phyloP scores from a whole-genome alignment of 192 early-diverging fungal genomes.

The Linnemannia elongata region DNA sequence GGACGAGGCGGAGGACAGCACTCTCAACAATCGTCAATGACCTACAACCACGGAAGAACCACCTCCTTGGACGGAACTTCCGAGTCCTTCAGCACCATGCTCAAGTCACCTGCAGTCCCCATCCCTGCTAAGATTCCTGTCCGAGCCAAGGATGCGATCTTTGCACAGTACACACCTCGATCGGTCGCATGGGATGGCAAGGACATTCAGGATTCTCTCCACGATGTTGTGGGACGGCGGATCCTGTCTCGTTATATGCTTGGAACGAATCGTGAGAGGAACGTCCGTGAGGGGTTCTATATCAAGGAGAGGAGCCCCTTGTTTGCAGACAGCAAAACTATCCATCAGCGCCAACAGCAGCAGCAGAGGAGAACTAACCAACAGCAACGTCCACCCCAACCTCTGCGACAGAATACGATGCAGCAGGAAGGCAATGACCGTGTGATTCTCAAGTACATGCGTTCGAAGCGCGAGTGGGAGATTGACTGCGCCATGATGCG shows the following conservation, averaged over 20 bases:
- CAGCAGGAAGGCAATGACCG: constrained; percentile 46
- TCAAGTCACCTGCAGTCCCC: constrained; percentile 18
- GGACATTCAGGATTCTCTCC: constrained; percentile 33
- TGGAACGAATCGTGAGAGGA: constrained; percentile 30
- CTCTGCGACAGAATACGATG: constrained; percentile 34
- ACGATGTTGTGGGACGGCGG: constrained; percentile 27
- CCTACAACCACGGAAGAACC: background rate
- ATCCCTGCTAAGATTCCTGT: constrained; percentile 7
- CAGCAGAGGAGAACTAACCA: background rate
- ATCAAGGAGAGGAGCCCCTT: constrained; percentile 35
- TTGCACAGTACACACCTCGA: constrained; percentile 37
- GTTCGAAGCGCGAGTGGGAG: constrained; percentile 46
- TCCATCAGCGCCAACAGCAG: constrained; percentile 20
- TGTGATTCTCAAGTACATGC: constrained; percentile 50
- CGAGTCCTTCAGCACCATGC: constrained; percentile 20
- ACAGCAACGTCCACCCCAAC: background rate
- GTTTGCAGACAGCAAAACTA: constrained; percentile 9
- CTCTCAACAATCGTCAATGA: constrained; percentile 13
- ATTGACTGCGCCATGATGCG: constrained; percentile 46
- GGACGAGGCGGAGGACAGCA: background rate
- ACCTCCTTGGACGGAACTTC: background rate
- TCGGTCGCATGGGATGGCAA: constrained; percentile 28
- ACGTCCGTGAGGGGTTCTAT: constrained; percentile 43
- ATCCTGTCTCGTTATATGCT: constrained; percentile 34
- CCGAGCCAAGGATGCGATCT: constrained; percentile 26